Evolutionary conservation across 441 rosid genomes (phyloP), one percentile per base, ranked within the genome.

Genomic region (Raphanus hybrid): DNA sequence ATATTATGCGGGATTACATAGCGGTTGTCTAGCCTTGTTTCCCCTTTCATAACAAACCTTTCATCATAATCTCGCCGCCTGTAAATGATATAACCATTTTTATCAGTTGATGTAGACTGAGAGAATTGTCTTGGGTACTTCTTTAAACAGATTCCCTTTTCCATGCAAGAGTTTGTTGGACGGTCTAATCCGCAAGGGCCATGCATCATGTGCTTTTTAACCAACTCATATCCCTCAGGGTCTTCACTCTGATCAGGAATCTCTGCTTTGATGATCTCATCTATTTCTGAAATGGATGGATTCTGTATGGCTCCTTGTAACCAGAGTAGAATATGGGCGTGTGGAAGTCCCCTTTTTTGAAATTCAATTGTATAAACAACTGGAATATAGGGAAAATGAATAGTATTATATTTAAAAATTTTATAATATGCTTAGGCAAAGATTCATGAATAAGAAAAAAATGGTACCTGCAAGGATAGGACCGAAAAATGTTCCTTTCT

Each of bases 251-350:
- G 10, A 20, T 61, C 16, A 1, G 67, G 59, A 7, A 70, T 0
- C 43, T 70, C 26, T 5, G 54, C 64, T 3, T 6, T 34, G 3
- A 69, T 54, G 10, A 32, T 32, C 10, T 20, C 15, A 15, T 69
- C 23, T 1, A 54, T 16, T 0, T 32, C 0, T 5, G 2, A 14
- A 18, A 12, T n/a, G 4, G 11, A 50, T 29, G 52, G 1, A 4
- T 11, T 18, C 4, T 54, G 2, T n/a, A 5, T 0, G n/a, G 8
- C 5, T 3, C n/a, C 12, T 10, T 69, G 34, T 8, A 71, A 3
- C 75, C 67, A 71, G 0, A 71, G 0, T 0, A 70, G 39, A 3
- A 70, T 70, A 23, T 70, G 75, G 6, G 67, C 60, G 0, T 71
- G 75, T 0, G 75, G 75, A 1, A 71, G 20, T 1, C 29, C 59